Percentiles rank a stretch among this genome's conserved stretches.
Conservation (phyloP, 345 rosid species). For the Orychophragmus violaceus region DNA sequence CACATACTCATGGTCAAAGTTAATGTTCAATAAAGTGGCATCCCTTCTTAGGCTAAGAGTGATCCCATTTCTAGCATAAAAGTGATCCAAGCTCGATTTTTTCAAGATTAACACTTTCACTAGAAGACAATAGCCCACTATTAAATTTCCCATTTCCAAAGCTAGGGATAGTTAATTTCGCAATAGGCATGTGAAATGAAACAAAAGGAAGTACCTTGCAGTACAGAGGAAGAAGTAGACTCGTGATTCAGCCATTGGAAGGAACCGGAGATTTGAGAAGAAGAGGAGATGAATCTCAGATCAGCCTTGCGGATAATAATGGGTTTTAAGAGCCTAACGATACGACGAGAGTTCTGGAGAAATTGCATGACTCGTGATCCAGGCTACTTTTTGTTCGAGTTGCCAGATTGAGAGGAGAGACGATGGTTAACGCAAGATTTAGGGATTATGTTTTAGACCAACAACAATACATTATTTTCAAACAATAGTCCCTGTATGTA, state of each 20-base stretch:
- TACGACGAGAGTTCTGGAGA: conserved; percentile 36
- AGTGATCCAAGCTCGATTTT: not conserved
- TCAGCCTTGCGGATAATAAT: conserved; percentile 18
- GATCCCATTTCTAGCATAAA: not conserved
- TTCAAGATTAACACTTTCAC: not conserved
- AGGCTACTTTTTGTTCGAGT: too few species aligned
- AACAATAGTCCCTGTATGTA: not conserved
- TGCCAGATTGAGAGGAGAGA: not conserved
- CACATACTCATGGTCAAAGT: not conserved
- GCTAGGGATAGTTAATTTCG: not conserved
- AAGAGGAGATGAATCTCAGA: conserved; percentile 24
- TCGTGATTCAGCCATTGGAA: conserved; percentile 23
- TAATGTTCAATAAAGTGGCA: not conserved
- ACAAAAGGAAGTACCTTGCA: conserved; percentile 26
- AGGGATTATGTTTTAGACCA: conserved; percentile 12
- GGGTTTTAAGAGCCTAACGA: conserved; percentile 37
- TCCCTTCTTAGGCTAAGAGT: not conserved
- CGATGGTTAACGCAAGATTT: conserved; percentile 5
- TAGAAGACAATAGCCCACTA: not conserved
- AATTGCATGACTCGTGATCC: conserved; percentile 37
- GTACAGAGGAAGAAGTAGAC: conserved; percentile 6
- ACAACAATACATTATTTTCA: not conserved
- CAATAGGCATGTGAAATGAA: not conserved
- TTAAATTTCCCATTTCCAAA: not conserved
- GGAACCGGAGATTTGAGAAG: conserved; percentile 16